Conservation (phyloP, 2,329 filamentous ascomycete genomes). For the Colletotrichum liriopes region DNA sequence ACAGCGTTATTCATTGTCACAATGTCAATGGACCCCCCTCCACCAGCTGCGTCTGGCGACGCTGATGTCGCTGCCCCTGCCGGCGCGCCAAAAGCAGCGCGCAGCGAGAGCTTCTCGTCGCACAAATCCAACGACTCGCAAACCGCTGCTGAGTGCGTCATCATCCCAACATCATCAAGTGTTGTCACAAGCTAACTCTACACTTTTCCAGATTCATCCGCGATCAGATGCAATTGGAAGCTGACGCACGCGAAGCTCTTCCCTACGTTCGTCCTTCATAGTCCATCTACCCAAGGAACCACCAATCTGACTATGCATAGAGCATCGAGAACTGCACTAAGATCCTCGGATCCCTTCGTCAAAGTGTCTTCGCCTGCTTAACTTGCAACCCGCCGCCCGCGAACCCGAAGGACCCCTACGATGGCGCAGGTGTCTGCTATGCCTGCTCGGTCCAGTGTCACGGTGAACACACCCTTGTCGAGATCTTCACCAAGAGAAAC, state of each 20-base stretch:
- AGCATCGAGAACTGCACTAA: conserved; percentile 96
- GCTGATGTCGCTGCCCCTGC: conserved; percentile 44
- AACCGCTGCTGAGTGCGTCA: conserved; percentile 77
- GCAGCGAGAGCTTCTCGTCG: conserved; percentile 74
- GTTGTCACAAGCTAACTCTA: background rate
- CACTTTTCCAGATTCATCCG: conserved; percentile 79
- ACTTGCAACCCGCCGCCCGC: conserved; percentile 90
- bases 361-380: conserved; percentile 91
- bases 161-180: background rate
- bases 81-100: conserved; percentile 50
- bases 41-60: conserved; percentile 47
- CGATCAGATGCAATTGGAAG: conserved; percentile 90
- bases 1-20: background rate
- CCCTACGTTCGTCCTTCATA: conserved; percentile 80
- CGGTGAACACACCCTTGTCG: conserved; percentile 93
- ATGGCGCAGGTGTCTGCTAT: conserved; percentile 91
- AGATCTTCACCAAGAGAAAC: conserved; percentile 95
- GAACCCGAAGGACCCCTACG: conserved; percentile 74
- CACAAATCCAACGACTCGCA: conserved; percentile 75
- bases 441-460: conserved; percentile 97
- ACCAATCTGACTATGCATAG: conserved; percentile 58
- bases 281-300: background rate
- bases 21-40: conserved; percentile 58
- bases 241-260: conserved; percentile 93
- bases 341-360: conserved; percentile 88